These are phyloP conservation scores for Penicillium arizonense DNA, from an alignment of 495 filamentous ascomycete genomes.

Conservation along the genomic window DNA sequence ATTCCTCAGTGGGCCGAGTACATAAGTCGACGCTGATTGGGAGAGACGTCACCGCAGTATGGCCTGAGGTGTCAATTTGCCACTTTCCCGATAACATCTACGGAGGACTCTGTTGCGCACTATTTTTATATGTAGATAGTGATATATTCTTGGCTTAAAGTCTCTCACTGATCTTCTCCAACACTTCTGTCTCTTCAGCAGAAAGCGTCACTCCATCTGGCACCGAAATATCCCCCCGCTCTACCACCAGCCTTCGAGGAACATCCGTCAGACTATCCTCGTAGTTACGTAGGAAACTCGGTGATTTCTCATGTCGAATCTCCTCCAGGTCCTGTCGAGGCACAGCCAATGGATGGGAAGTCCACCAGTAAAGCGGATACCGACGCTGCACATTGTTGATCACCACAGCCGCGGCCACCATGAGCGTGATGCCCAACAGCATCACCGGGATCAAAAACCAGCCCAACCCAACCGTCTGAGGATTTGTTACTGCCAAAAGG, in stretches of 20 bases:
- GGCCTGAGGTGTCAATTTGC: constrained; percentile 20
- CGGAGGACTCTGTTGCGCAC: too few species aligned
- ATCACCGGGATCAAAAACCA: constrained; percentile 74
- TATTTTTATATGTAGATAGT: constrained; percentile 5
- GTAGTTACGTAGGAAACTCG: constrained; percentile 18
- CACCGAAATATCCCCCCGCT: constrained; percentile 26
- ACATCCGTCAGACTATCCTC: constrained; percentile 27
- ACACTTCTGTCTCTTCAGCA: constrained; percentile 26
- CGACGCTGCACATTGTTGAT: constrained; percentile 75
- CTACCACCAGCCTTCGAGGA: constrained; percentile 31
- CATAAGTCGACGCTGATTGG: constrained; percentile 31
- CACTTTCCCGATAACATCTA: constrained; percentile 6
- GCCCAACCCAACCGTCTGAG: constrained; percentile 52
- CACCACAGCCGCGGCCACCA: constrained; percentile 63
- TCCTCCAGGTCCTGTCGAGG: constrained; percentile 24
- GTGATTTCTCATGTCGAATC: constrained; percentile 12
- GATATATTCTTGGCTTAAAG: constrained; percentile 16
- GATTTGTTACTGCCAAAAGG: constrained; percentile 68
- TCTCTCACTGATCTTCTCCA: constrained; percentile 34
- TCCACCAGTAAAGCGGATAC: constrained; percentile 78
- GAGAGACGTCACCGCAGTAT: constrained; percentile 12
- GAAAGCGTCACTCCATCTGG: constrained; percentile 37
- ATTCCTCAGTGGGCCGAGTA: constrained; percentile 29
- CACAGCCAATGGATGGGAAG: constrained; percentile 29
- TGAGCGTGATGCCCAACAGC: constrained; percentile 60